Percentiles rank a stretch among this genome's conserved stretches.
Conservation (phyloP, 345 rosid species). For the Adansonia digitata region DNA sequence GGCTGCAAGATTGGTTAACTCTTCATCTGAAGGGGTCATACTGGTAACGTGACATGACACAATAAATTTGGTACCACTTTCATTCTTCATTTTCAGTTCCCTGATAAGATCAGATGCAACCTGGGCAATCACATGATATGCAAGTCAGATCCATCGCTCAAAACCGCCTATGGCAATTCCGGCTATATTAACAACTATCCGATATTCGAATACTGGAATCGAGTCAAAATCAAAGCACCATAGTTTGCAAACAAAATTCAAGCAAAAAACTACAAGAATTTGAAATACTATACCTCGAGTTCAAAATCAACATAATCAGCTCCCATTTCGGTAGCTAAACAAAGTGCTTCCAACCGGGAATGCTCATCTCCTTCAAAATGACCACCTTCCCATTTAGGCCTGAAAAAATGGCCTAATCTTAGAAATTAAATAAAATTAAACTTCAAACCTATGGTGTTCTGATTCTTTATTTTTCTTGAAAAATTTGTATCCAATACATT, state of each 20-base stretch:
- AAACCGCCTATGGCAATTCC: not conserved
- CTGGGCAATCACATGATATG: conserved; percentile 25
- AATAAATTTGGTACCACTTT: conserved; percentile 29
- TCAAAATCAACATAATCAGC: conserved; percentile 59
- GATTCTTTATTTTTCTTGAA: no score
- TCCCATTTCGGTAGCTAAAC: conserved; percentile 40
- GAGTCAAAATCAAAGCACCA: not conserved
- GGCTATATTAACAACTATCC: not conserved
- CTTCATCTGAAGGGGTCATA: conserved; percentile 35
- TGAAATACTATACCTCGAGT: conserved; percentile 34
- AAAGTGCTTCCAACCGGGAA: conserved; percentile 33
- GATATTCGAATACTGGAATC: not conserved
- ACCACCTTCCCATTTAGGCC: conserved; percentile 55
- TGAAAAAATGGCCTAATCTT: conserved; percentile 5
- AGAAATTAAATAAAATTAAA: not conserved
- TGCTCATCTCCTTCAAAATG: conserved; percentile 45
- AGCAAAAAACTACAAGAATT: not conserved
- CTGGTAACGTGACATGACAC: conserved; percentile 40
- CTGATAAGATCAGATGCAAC: conserved; percentile 34
- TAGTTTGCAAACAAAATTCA: not conserved
- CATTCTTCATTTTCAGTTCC: conserved; percentile 19
- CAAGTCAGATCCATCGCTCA: conserved; percentile 12
- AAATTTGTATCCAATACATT: no score
- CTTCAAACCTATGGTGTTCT: not conserved
- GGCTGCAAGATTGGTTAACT: conserved; percentile 34